These are phyloP conservation scores for Prosopis cineraria DNA, from an alignment of 306 rosid genomes.

Conservation along the genomic window DNA sequence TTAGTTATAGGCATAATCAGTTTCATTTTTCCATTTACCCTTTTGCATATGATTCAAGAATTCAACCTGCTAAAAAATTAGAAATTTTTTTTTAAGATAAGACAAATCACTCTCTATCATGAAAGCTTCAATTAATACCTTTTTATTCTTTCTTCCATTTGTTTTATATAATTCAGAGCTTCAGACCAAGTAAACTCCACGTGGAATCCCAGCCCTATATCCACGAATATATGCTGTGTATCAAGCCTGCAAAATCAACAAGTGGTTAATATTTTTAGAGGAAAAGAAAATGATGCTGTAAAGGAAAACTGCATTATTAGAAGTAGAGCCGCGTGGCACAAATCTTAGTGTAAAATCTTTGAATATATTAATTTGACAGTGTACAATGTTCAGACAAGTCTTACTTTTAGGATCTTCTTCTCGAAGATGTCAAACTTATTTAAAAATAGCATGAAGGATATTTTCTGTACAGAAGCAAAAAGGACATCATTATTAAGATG, in stretches of 20 bases:
- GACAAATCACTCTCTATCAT: neutral
- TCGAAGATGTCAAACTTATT: constrained; percentile 96
- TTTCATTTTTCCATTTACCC: constrained; percentile 30
- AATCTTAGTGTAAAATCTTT: constrained; percentile 5
- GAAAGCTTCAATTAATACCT: constrained; percentile 48
- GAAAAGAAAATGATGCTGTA: neutral
- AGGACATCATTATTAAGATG: constrained; percentile 27
- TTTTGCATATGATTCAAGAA: neutral
- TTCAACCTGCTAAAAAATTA: neutral
- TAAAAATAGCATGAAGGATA: constrained; percentile 94
- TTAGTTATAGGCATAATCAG: neutral
- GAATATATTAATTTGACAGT: neutral
- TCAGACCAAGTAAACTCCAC: constrained; percentile 95
- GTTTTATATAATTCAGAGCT: constrained; percentile 71
- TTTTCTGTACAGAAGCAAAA: constrained; percentile 63
- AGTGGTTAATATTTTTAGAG: constrained; percentile 16
- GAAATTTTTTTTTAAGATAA: neutral
- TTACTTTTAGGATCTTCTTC: constrained; percentile 86
- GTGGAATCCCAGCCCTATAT: constrained; percentile 91
- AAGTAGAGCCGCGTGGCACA: constrained; percentile 13
- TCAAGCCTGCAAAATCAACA: constrained; percentile 63
- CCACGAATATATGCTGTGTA: constrained; percentile 74
- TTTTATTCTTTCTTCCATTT: constrained; percentile 72
- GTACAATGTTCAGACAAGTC: constrained; percentile 30
- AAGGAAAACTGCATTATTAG: constrained; percentile 7